Base-by-base conservation (phyloP, 805 yeast species). In the Komagataella kurtzmanii region DNA sequence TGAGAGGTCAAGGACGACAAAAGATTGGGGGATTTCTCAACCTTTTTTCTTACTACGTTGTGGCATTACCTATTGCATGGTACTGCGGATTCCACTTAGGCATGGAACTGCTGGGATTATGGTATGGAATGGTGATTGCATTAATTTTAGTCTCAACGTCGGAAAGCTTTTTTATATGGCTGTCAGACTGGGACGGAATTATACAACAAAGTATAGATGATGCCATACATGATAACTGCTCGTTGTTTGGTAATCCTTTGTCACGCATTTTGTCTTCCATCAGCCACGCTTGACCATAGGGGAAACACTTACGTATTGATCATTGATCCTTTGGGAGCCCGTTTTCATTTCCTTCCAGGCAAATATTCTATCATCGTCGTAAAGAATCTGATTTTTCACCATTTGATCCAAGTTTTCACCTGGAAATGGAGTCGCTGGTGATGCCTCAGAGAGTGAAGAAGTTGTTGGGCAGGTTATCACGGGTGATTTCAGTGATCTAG, bases 1-100 rank as follows among this genome's bases (percentile, higher is more conserved):
- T 79, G 52, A 64, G 83, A 55, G 83, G 83, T 21, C 83, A 78
- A 59, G 83, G 83, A 3, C 57, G 77, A 52, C 83, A 78, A 58
- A 70, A 70, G 55, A 76, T 79, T 52, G 83, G 82, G 8, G 81
- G 83, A 3, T 65, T 68, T 52, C 65, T 76, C 51, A 77, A 76
- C 59, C 57, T 79, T 44, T 60, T 83, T n/a, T 76, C 83, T 0
- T 87, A 87, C 65, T 87, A 87, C 63, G 72, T 75, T 3, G 66
- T 84, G 55, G 90, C 88, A 1, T 69, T 85, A 45, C 95, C 95
- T 0, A 56, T 81, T 44, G 85, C 88, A 0, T 67, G 80, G 30
- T 57, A 75, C 17, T 66, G 85, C n/a, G 79, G 87, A 12, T 78
- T 78, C 57, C 59, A 64, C 7, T 65, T 66, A 14, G 71, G 71